Percentiles rank a stretch among this genome's conserved stretches.
phyloP scores from a whole-genome alignment of 306 rosid species.

The Morella rubra region DNA sequence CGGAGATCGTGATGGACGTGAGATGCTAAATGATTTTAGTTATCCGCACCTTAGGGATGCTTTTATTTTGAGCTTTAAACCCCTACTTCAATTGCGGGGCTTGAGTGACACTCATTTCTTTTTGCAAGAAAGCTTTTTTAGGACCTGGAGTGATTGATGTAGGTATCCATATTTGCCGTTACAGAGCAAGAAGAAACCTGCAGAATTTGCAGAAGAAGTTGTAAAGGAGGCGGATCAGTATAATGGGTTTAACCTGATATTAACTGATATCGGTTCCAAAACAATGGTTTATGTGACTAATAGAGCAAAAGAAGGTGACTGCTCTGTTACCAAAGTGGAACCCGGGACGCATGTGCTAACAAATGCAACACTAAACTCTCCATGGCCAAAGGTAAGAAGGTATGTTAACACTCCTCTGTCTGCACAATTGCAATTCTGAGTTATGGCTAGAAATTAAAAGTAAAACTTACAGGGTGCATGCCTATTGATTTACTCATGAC shows the following conservation, averaged over 20 bases:
- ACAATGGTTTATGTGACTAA: slow-evolving; percentile 76
- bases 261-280: slow-evolving; percentile 56
- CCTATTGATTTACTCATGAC: not conserved
- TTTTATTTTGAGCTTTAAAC: not conserved
- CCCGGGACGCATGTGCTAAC: slow-evolving; percentile 87
- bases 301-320: slow-evolving; percentile 44
- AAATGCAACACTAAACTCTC: slow-evolving; percentile 64
- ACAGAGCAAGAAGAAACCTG: slow-evolving; percentile 64
- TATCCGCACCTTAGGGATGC: not conserved
- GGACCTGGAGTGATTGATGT: not conserved
- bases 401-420: not conserved
- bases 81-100: not conserved
- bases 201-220: slow-evolving; percentile 62
- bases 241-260: slow-evolving; percentile 75
- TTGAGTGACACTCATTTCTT: not conserved
- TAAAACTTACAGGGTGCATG: not conserved
- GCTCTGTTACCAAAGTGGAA: slow-evolving; percentile 40
- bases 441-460: not conserved
- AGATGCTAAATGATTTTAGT: not conserved
- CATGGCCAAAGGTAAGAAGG: slow-evolving; percentile 82
- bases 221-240: slow-evolving; percentile 55
- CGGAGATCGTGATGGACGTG: not conserved
- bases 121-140: not conserved
- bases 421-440: not conserved
- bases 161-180: not conserved